Evolutionary conservation across 305 asterid species (phyloP).

Genomic region (Euphrasia arctica): DNA sequence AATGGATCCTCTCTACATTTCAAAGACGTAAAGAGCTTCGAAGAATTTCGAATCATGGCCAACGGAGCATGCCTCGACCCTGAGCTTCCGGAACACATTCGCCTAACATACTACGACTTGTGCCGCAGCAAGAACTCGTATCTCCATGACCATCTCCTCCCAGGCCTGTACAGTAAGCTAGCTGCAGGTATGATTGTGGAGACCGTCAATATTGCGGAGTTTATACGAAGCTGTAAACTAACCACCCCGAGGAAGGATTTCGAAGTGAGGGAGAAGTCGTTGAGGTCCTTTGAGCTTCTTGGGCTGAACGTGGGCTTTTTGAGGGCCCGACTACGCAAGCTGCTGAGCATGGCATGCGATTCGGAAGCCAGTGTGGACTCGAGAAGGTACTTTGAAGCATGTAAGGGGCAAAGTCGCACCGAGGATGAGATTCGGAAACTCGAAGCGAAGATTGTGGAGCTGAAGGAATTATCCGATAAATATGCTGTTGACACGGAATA

Average conservation of each 20-base stretch:
- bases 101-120: conserved; percentile 62
- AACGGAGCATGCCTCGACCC: conserved; percentile 75
- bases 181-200: conserved; percentile 75
- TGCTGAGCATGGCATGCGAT: conserved; percentile 59
- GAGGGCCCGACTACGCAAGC: conserved; percentile 47
- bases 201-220: conserved; percentile 56
- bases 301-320: conserved; percentile 81
- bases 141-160: conserved; percentile 70
- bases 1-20: conserved; percentile 41
- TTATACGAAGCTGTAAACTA: conserved; percentile 53
- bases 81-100: conserved; percentile 63
- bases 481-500: conserved; percentile 45
- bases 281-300: conserved; percentile 75
- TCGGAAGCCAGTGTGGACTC: conserved; percentile 55
- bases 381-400: conserved; percentile 56
- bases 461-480: conserved; percentile 46
- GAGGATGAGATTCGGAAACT: conserved; percentile 52
- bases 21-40: conserved; percentile 59
- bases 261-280: conserved; percentile 87
- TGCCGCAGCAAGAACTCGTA: conserved; percentile 64
- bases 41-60: conserved; percentile 66
- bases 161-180: conserved; percentile 67
- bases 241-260: conserved; percentile 61
- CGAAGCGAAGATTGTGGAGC: conserved; percentile 59
- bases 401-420: conserved; percentile 34